Percentiles rank a stretch among this genome's conserved stretches.
These are phyloP conservation scores for Termitomyces heimii DNA, from an alignment of 768 basidiomycete genomes.

Conservation along the genomic window DNA sequence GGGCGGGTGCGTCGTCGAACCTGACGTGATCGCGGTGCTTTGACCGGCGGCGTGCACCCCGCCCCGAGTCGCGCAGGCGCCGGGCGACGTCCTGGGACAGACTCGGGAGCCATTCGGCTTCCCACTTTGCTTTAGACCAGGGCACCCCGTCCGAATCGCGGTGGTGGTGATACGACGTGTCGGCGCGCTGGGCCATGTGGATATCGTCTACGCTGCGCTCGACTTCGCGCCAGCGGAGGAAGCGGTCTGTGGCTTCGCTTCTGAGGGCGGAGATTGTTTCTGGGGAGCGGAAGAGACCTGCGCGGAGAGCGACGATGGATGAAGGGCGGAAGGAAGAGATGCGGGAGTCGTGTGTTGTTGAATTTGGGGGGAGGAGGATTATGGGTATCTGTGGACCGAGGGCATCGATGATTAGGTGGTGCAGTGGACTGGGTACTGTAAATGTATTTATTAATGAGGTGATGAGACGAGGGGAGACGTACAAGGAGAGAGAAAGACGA, in stretches of 20 bases:
- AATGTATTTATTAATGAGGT: slow-evolving; percentile 3
- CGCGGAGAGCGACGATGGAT: slow-evolving; percentile 44
- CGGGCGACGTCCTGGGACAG: slow-evolving; percentile 60
- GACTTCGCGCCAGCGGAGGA: slow-evolving; percentile 68
- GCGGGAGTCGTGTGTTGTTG: slow-evolving; percentile 24
- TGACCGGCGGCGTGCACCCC: slow-evolving; percentile 4
- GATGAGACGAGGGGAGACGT: slow-evolving; percentile 11
- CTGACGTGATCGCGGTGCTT: neutral
- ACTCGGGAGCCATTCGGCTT: slow-evolving; percentile 54
- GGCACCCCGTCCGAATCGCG: slow-evolving; percentile 12
- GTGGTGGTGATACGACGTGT: slow-evolving; percentile 13
- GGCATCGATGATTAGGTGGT: slow-evolving; percentile 41
- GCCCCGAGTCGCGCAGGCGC: slow-evolving; percentile 33
- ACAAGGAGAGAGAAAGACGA: slow-evolving; percentile 50
- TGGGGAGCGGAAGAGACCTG: slow-evolving; percentile 59
- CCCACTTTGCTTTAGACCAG: slow-evolving; percentile 65
- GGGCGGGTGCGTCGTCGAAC: slow-evolving; percentile 3
- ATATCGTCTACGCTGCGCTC: slow-evolving; percentile 48
- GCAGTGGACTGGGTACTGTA: slow-evolving; percentile 29
- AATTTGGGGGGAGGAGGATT: slow-evolving; percentile 41
- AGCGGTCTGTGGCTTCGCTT: slow-evolving; percentile 61
- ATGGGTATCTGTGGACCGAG: slow-evolving; percentile 53
- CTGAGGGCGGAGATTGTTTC: slow-evolving; percentile 53
- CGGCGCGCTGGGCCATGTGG: slow-evolving; percentile 20
- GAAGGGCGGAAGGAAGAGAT: slow-evolving; percentile 54